Base-by-base conservation (phyloP, 139 green algal species). In the Trebouxia sp. region DNA sequence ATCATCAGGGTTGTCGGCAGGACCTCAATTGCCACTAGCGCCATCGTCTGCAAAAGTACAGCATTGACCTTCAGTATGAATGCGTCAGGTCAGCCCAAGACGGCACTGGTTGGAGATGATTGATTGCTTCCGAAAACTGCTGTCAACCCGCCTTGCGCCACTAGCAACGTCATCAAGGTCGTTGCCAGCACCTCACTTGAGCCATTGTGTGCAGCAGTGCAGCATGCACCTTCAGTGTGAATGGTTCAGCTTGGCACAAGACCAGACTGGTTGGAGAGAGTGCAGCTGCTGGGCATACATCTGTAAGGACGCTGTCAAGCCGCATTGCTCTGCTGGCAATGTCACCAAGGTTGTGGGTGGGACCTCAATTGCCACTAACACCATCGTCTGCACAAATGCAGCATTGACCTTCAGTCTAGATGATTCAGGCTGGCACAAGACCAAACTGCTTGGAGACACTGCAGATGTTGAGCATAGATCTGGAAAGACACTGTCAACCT, bases 381-480 rank as follows among this genome's bases (percentile, higher is more conserved):
- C 11, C 11, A 39, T n/a, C 69, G 55, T 55, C 69, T 77, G 69
- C 69, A 77, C n/a, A n/a, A n/a, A 22, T 14, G 24, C 28, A 24
- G 1, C 7, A 35, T 35, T 35, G 1, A 8, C 5, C 32, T 2
- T 9, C 1, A 22, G 32, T 65, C 10, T 65, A 6, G 32, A 65
- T 6, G 22, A 5, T 1, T 2, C 10, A n/a, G n/a, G n/a, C n/a
- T n/a, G n/a, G n/a, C n/a, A n/a, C n/a, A n/a, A n/a, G n/a, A n/a
- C n/a, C n/a, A n/a, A n/a, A n/a, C n/a, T n/a, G n/a, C n/a, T n/a
- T n/a, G n/a, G n/a, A n/a, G n/a, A n/a, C n/a, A n/a, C n/a, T n/a
- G n/a, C n/a, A 77, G 12, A 20, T 77, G 69, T 26, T 39, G 53
- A 48, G 69, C 69, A n/a, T n/a, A n/a, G n/a, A n/a, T n/a, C n/a